These are phyloP conservation scores for Trametes hirsuta DNA, from an alignment of 1,284 basidiomycete genomes.

Conservation along the genomic window DNA sequence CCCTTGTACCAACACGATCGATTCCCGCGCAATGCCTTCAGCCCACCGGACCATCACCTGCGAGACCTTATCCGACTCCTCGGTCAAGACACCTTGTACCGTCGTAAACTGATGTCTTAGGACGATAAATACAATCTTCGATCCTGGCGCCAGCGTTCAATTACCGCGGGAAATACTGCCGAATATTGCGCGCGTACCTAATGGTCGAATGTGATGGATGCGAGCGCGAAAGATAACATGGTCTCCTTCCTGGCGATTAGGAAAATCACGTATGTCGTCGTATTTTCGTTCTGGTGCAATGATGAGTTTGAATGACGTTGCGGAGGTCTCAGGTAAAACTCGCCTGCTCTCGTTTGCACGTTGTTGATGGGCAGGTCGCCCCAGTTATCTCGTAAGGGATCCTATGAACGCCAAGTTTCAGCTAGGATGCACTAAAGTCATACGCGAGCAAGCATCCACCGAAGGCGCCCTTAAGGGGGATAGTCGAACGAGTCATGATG, in stretches of 20 bases:
- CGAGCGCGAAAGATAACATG: conserved; percentile 61
- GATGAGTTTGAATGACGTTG: neutral
- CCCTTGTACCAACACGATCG: conserved; percentile 68
- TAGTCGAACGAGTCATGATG: too few species aligned
- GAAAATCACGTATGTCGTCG: conserved; percentile 26
- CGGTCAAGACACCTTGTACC: conserved; percentile 65
- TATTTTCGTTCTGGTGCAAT: conserved; percentile 39
- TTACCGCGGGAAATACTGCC: neutral
- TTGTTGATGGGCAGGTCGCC: conserved; percentile 61
- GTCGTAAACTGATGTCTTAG: conserved; percentile 65
- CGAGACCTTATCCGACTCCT: conserved; percentile 57
- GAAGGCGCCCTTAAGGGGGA: too few species aligned
- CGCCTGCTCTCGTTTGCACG: conserved; percentile 26
- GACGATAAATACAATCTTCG: conserved; percentile 68
- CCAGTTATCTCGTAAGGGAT: conserved; percentile 65
- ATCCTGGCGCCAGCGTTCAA: conserved; percentile 18
- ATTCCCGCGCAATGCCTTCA: conserved; percentile 57
- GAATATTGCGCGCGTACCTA: conserved; percentile 38
- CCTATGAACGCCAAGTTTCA: conserved; percentile 34
- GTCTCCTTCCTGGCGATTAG: conserved; percentile 46
- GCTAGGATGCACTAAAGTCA: too few species aligned
- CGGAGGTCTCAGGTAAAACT: neutral
- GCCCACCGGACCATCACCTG: conserved; percentile 75
- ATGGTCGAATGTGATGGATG: conserved; percentile 63
- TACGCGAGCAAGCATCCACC: too few species aligned